Base-by-base conservation (phyloP, 257 asterid genomes). In the Plantago elongata region DNA sequence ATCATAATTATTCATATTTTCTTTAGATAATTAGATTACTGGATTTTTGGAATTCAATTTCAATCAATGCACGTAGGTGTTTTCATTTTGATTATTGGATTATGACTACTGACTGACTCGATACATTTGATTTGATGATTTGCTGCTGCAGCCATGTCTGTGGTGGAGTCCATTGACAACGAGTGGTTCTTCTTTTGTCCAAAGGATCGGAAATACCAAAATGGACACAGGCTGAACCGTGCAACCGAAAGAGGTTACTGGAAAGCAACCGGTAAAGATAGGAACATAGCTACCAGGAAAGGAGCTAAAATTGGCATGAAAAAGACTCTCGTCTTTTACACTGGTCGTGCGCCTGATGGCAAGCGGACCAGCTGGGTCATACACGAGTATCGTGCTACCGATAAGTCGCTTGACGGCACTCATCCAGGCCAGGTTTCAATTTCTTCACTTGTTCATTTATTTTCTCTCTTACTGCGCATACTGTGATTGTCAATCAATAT, bases 161-260 rank as follows among this genome's bases (percentile, higher is more conserved):
- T 77, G 68, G 66, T 93, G 16, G 81, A 84, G 65, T 87, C 99
- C 0, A 14, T 67, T 45, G 99, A 93, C 79, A 81, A 93, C 5
- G 96, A 93, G 69, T 93, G 99, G 99, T 87, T 93, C 87, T 93
- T 93, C 83, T 93, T 93, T 89, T 93, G 97, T 77, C 97, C 95
- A 0, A 93, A 93, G 85, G 99, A 93, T 76, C 85, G 95, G 43
- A 93, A 93, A 69, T 93, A 93, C 65, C 99, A 85, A 76, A 89
- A 87, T 62, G 96, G 99, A 8, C 92, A 85, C 77, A 79, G 99
- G 72, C 75, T 77, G 72, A 93, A 93, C 64, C 79, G 99, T 40
- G 99, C 99, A 15, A 93, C 99, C 0, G 78, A 65, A 38, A 82
- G 78, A 66, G 99, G 99, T 49, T 93, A 85, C 74, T 93, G 99